Conservation (phyloP, 2,329 filamentous ascomycete species). For the Cladophialophora psammophila region DNA sequence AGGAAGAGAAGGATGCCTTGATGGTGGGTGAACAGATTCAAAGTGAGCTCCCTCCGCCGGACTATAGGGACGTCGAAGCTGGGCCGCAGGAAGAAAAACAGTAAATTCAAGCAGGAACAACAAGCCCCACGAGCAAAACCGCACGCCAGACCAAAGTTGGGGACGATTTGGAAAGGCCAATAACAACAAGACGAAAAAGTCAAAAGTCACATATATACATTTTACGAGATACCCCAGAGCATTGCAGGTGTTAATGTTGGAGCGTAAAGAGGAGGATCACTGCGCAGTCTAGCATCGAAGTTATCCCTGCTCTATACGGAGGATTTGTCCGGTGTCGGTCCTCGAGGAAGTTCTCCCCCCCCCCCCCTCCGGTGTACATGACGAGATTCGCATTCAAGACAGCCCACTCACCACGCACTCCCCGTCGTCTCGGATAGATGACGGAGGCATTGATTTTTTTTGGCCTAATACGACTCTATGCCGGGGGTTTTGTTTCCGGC, state of each 20-base stretch:
- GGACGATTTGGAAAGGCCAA: background rate
- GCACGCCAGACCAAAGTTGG: background rate
- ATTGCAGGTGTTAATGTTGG: conserved; percentile 28
- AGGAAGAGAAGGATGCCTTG: conserved; percentile 52
- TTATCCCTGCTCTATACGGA: background rate
- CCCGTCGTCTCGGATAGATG: background rate
- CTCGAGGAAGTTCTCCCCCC: background rate
- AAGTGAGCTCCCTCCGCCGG: conserved; percentile 47
- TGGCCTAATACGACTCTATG: background rate
- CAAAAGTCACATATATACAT: conserved; percentile 6
- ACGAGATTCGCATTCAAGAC: background rate
- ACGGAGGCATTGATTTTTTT: background rate
- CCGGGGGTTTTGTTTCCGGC: background rate
- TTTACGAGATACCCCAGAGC: conserved; percentile 29
- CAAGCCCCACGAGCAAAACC: background rate
- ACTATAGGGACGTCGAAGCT: conserved; percentile 43
- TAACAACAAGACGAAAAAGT: background rate
- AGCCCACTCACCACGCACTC: background rate
- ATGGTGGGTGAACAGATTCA: conserved; percentile 40
- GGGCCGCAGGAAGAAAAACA: conserved; percentile 41
- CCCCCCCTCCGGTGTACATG: too few species aligned
- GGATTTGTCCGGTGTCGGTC: background rate
- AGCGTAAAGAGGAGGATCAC: conserved; percentile 1
- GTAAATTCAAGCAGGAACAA: conserved; percentile 8
- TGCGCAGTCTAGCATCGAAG: background rate